These are phyloP conservation scores for Suillus americanus DNA, from an alignment of 768 basidiomycete genomes.

Conservation along the genomic window DNA sequence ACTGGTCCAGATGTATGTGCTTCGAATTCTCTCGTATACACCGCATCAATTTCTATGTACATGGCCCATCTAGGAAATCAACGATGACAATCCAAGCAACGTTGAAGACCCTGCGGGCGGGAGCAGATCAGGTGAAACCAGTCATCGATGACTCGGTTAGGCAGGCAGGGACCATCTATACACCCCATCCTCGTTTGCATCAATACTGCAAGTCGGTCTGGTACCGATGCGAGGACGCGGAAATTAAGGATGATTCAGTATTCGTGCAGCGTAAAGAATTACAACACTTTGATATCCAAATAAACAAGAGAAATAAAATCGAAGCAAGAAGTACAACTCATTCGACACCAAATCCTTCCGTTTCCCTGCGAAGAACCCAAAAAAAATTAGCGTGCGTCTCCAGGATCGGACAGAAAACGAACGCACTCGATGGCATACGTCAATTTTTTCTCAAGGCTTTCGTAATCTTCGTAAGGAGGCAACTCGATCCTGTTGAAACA, in stretches of 20 bases:
- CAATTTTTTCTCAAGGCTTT: slow-evolving; percentile 83
- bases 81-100: not conserved
- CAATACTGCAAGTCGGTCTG: not conserved
- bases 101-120: not conserved
- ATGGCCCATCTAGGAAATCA: not conserved
- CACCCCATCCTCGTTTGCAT: not conserved
- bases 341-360: slow-evolving; percentile 74
- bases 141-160: not conserved
- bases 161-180: not conserved
- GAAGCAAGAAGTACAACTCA: slow-evolving; percentile 25
- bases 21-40: not conserved
- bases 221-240: not conserved
- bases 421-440: slow-evolving; percentile 81
- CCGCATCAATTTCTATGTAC: not conserved
- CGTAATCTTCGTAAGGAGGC: slow-evolving; percentile 87
- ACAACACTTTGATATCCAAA: slow-evolving; percentile 3
- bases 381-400: slow-evolving; percentile 8
- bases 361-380: slow-evolving; percentile 49
- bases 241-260: not conserved
- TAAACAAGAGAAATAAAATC: slow-evolving; percentile 3
- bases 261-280: not conserved
- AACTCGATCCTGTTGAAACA: slow-evolving; percentile 92
- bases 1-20: not conserved
- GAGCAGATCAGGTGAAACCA: not conserved
- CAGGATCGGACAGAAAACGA: not conserved